Conservation (phyloP, 2,329 filamentous ascomycete genomes). For the Xenosphaeropsis pyriputrescens region DNA sequence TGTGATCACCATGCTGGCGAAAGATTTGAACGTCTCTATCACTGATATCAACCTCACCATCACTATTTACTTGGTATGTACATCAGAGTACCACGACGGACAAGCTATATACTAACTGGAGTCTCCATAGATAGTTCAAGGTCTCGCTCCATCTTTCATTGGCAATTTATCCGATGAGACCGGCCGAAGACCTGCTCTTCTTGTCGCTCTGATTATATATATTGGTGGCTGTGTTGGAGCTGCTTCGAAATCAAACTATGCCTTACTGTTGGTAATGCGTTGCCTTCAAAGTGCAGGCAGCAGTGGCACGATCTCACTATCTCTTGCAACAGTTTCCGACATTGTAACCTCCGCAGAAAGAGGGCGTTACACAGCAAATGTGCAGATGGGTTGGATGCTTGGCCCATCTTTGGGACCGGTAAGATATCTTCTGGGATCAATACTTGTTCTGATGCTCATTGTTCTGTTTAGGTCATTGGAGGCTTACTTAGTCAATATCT, state of each 20-base stretch:
- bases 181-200: constrained; percentile 37
- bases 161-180: constrained; percentile 37
- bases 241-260: constrained; percentile 30
- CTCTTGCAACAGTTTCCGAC: constrained; percentile 46
- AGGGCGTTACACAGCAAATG: constrained; percentile 52
- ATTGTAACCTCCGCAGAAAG: constrained; percentile 43
- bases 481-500: constrained; percentile 26
- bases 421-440: too few relatives aligned
- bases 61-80: constrained; percentile 1
- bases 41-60: constrained; percentile 3
- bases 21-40: constrained; percentile 1
- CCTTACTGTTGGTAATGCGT: constrained; percentile 34
- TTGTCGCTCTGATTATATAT: constrained; percentile 35
- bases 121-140: constrained; percentile 35
- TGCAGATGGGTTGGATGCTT: constrained; percentile 20
- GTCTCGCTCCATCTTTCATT: constrained; percentile 36
- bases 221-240: constrained; percentile 39
- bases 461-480: constrained; percentile 23
- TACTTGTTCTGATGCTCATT: too few relatives aligned
- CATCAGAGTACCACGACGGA: not conserved
- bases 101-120: not conserved
- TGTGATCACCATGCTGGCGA: not conserved
- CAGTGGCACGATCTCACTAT: constrained; percentile 43
- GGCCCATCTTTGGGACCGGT: constrained; percentile 29
- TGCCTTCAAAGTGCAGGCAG: constrained; percentile 44